Base-by-base conservation (phyloP, 148 eudicot genomes). In the Arbutus unedo region DNA sequence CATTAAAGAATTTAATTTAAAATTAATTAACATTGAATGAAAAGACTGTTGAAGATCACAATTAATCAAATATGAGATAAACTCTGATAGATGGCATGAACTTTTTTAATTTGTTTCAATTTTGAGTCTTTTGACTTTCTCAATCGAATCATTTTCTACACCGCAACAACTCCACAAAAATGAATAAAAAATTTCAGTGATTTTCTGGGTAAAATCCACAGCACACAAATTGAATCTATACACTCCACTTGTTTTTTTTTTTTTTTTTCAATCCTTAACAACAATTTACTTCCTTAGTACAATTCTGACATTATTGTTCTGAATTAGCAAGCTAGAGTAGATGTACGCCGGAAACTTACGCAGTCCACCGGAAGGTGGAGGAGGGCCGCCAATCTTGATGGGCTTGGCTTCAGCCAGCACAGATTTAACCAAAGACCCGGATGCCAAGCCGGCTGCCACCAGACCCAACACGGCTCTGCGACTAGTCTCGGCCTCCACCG, bases 351-450 rank as follows among this genome's bases (percentile, higher is more conserved):
- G 50, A 49, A 56, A 88, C 99, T 92, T 91, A 96, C 99, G 93
- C 43, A 96, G 83, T 72, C 99, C 99, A 45, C 99, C 99, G 45
- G 99, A 96, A 18, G 94, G 99, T 2, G 93, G 93, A 1, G 99
- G 99, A 56, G 99, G 99, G 8, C 90, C 91, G 48, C 99, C 99
- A 67, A 96, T 66, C 77, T 93, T 85, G 83, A 96, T 96, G 38
- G 94, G 13, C 82, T 75, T 87, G 71, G 92, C 96, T 38, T 88
- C 99, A 11, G 99, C 99, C 18, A 96, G 82, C n/a, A 89, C 99
- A 31, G 90, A 93, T 67, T 90, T 83, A 72, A 87, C 96, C 50
- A 94, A 87, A 1, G 95, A 85, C 7, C 94, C 96, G 0, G 91
- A 79, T 19, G 92, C 94, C 4, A 96, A 48, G 8, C 99, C 99